These are phyloP conservation scores for Malassezia vespertilionis DNA, from an alignment of 1,284 basidiomycete genomes.

Conservation along the genomic window DNA sequence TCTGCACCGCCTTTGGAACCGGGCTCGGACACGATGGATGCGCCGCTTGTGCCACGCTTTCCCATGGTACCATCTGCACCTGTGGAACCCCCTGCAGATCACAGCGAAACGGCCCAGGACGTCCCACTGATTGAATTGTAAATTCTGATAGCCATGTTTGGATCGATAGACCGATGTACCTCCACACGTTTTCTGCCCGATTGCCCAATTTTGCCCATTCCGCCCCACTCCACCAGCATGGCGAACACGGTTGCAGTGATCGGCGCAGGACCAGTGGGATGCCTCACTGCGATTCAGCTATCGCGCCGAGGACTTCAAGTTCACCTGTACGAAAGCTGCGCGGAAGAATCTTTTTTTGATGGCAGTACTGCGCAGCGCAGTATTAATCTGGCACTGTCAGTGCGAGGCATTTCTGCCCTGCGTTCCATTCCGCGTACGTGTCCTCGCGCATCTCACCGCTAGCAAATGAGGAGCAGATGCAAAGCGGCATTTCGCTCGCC, in stretches of 20 bases:
- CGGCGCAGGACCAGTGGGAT: slow-evolving; percentile 89
- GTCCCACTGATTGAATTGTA: too few relatives aligned
- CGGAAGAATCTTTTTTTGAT: slow-evolving; percentile 43
- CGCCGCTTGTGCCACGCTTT: too few relatives aligned
- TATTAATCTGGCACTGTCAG: slow-evolving; percentile 91
- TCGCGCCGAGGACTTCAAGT: slow-evolving; percentile 80
- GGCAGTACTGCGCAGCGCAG: slow-evolving; percentile 53
- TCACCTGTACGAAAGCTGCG: slow-evolving; percentile 79
- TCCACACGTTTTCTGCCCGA: too few relatives aligned
- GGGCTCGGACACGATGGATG: too few relatives aligned
- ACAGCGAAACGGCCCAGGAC: too few relatives aligned
- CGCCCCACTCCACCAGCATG: neutral
- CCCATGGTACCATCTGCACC: too few relatives aligned
- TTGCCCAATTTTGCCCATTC: neutral
- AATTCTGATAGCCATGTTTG: too few relatives aligned
- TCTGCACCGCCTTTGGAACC: too few relatives aligned
- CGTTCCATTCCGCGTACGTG: slow-evolving; percentile 50
- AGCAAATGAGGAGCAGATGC: slow-evolving; percentile 1
- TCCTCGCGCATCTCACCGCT: neutral
- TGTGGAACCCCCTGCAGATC: too few relatives aligned
- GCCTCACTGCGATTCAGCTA: slow-evolving; percentile 73
- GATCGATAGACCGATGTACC: too few relatives aligned
- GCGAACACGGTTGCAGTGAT: slow-evolving; percentile 48
- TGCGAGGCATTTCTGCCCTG: slow-evolving; percentile 78
- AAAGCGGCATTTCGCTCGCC: neutral